A percentile compares a stretch with the other conserved stretches of the same genome.
Evolutionary conservation across 116 monocot species (phyloP).

Genomic region (Zostera marina): DNA sequence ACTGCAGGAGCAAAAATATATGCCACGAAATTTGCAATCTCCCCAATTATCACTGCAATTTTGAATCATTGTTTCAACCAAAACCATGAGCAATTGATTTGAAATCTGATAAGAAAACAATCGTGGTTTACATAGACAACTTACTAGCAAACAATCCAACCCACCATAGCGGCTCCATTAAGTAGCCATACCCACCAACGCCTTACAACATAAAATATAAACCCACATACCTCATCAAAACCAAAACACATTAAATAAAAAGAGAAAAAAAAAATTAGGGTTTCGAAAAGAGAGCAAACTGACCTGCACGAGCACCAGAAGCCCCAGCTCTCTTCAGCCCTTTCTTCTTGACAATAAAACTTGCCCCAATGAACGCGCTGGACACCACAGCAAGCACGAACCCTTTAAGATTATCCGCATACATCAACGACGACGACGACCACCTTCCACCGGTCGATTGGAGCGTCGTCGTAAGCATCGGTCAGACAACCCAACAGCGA

Average conservation of each 20-base stretch:
- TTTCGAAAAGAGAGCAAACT: neutral
- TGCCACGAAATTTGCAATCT: conserved; percentile 20
- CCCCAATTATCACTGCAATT: conserved; percentile 17
- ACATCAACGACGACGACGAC: conserved; percentile 8
- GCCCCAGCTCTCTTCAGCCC: conserved; percentile 38
- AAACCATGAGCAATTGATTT: neutral
- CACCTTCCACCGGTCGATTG: neutral
- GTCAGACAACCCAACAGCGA: conserved; percentile 3
- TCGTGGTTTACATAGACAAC: neutral
- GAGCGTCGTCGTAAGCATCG: conserved; percentile 10
- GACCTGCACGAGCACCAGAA: conserved; percentile 29
- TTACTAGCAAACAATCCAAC: conserved; percentile 40
- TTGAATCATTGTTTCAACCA: neutral
- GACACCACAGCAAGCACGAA: conserved; percentile 38
- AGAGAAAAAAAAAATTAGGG: neutral
- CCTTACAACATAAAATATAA: conserved; percentile 23
- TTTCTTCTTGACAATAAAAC: conserved; percentile 92
- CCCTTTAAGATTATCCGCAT: conserved; percentile 35
- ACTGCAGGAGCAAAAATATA: conserved; percentile 23
- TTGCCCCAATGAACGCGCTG: conserved; percentile 74
- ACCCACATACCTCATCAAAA: neutral
- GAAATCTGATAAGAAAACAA: too few relatives aligned
- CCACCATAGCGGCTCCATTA: conserved; percentile 54
- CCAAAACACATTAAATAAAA: neutral
- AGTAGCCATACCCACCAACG: conserved; percentile 37